Evolutionary conservation across 2,329 filamentous ascomycete genomes (phyloP).

Genomic region (Xylaria multiplex): DNA sequence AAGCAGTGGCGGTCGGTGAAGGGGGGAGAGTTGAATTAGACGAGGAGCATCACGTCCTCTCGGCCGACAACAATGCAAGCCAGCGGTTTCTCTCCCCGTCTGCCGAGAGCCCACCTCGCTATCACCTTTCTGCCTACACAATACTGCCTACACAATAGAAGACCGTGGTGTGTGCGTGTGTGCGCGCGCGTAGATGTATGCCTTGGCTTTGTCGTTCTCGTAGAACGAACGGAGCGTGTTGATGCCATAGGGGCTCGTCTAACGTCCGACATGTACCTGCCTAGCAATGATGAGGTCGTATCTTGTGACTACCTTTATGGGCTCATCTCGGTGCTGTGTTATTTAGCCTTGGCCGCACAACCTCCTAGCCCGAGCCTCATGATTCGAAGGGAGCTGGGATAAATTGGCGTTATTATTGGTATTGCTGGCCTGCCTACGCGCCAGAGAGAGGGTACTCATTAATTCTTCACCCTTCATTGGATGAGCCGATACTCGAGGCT

Average conservation of each 20-base stretch:
- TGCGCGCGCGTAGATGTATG: not conserved
- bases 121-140: conserved; percentile 1
- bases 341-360: conserved; percentile 20
- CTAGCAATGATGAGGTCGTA: conserved; percentile 18
- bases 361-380: conserved; percentile 1
- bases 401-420: conserved; percentile 12
- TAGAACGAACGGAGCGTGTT: not conserved
- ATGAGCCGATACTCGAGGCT: conserved; percentile 1
- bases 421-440: conserved; percentile 13
- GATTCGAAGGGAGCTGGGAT: conserved; percentile 2
- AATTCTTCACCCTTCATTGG: not conserved
- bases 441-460: not conserved
- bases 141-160: not conserved
- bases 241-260: not conserved
- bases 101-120: conserved; percentile 12
- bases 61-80: conserved; percentile 9
- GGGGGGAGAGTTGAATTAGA: not conserved
- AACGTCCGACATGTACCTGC: conserved; percentile 12
- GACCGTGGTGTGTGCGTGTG: not conserved
- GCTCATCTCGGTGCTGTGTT: conserved; percentile 14
- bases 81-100: not conserved
- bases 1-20: not conserved
- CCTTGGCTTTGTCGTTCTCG: conserved; percentile 21
- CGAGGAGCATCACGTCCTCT: conserved; percentile 4
- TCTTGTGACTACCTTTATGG: conserved; percentile 19